Evolutionary conservation across 306 rosid genomes (phyloP).

Genomic region (Cicer cuneatum): DNA sequence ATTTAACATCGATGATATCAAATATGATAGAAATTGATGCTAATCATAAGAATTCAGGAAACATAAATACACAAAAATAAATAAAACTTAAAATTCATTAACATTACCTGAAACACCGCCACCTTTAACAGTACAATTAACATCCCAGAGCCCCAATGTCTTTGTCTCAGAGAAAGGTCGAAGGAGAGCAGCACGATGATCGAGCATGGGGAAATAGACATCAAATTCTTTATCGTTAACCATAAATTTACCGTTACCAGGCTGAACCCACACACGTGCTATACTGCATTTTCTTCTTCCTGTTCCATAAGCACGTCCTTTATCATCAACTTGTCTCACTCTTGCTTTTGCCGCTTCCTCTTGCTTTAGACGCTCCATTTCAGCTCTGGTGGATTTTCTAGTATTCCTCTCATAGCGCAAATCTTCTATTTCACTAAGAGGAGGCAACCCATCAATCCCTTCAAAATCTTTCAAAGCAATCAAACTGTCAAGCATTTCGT

Average conservation of each 20-base stretch:
- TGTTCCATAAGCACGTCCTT: conserved; percentile 93
- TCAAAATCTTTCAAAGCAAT: conserved; percentile 83
- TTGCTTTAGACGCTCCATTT: conserved; percentile 90
- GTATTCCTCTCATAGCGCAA: conserved; percentile 77
- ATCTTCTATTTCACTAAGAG: conserved; percentile 74
- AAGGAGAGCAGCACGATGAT: conserved; percentile 92
- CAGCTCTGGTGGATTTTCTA: conserved; percentile 72
- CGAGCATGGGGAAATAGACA: conserved; percentile 93
- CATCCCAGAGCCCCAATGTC: conserved; percentile 94
- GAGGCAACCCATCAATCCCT: conserved; percentile 86
- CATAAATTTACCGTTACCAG: conserved; percentile 80
- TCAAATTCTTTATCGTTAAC: conserved; percentile 88
- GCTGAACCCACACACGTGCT: conserved; percentile 94
- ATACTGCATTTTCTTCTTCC: conserved; percentile 98
- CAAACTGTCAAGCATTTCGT: conserved; percentile 92
- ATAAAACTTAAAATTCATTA: conserved; percentile 17
- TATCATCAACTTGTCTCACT: conserved; percentile 85
- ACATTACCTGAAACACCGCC: conserved; percentile 84
- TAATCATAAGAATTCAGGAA: conserved; percentile 22
- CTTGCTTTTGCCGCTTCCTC: conserved; percentile 90
- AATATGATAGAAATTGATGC: conserved; percentile 24
- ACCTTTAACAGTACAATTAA: conserved; percentile 85
- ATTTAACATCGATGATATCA: not conserved
- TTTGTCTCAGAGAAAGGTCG: conserved; percentile 94
- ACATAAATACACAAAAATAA: not conserved